Base-by-base conservation (phyloP, 2,329 filamentous ascomycete species). In the Colletotrichum orbiculare region DNA sequence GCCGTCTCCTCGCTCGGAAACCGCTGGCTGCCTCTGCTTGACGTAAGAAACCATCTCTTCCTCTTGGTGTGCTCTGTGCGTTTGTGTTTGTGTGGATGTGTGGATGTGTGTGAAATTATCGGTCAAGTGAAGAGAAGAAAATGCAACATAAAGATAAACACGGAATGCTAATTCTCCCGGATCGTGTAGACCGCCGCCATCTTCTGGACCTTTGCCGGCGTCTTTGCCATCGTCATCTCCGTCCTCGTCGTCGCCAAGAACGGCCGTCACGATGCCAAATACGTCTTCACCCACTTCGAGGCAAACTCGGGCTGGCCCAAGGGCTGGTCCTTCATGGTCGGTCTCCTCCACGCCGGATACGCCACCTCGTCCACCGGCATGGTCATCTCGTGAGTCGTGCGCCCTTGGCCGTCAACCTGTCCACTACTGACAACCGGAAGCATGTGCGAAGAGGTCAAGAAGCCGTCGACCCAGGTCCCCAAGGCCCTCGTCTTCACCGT, bases 281-380 rank as follows among this genome's bases (percentile, higher is more conserved):
- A 83, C 68, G 90, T 89, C 69, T 91, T 92, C 71, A 85, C 82
- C n/a, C 81, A 89, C 71, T 92, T 93, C 71, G 88, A 91, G 73
- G 80, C 83, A 34, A 84, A 83, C 65, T 91, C 90, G 4, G 90
- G 90, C 63, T 94, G 91, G 90, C 79, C 82, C 4, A 80, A 84
- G 46, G 90, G 90, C 71, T 92, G 90, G 90, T 89, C 89, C 4
- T 92, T 91, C 79, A 88, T 86, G 73, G 87, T 93, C 64, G 90
- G 90, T 73, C 82, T 93, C 35, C 81, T 92, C 17, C 90, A 92
- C 71, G 90, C 88, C 54, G 90, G 87, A 67, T 92, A 93, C 72
- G 89, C 89, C 49, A 92, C 90, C 12, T 92, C 90, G 4, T 91
- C 89, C 13, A 92, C 90, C 0, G 91, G 91, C 77, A 93, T 93